Evolutionary conservation across 2,329 filamentous ascomycete species (phyloP), one percentile per base, ranked within the genome.

Genomic region (Orbilia ellipsospora): DNA sequence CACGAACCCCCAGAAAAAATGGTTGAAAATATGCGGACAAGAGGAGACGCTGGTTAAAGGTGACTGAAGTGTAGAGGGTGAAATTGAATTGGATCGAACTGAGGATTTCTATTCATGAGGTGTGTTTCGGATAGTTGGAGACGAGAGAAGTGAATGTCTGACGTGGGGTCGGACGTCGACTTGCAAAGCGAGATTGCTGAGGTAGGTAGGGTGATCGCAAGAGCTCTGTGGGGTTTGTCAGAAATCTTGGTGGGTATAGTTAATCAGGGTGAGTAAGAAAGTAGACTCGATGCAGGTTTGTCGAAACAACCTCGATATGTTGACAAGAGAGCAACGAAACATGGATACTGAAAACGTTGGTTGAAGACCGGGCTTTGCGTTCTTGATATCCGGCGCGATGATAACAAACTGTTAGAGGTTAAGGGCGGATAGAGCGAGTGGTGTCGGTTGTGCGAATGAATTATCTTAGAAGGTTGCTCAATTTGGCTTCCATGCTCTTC

Each of bases 401-500:
- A 10, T 36, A 36, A 1, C 10, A 36, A 10, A 36, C 5, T 36
- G 10, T 36, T 36, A 10, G 31, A 44, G n/a, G 20, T 42, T 6
- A 15, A 44, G 13, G 36, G 42, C 16, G 36, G 31, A n/a, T 48
- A 48, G 13, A n/a, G 55, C 42, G 55, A 15, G 4, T n/a, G 16
- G 44, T 54, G 15, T 55, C 6, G 26, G 50, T 12, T 12, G 12
- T 15, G 3, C 45, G 44, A 59, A 36, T 48, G 44, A 26, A 20
- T 45, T 36, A 20, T 50, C 55, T 40, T 13, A 40, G 16, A 6
- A 42, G 55, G 7, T 45, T 59, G 8, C 31, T 54, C 23, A 73
- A 56, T 31, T 73, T 73, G 4, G 56, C 54, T 15, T 73, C 69
- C 62, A 73, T 66, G 16, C 61, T 73, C 44, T 61, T 50, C 42